phyloP scores from a whole-genome alignment of 2,329 filamentous ascomycete species.

The Ascochyta fabae region DNA sequence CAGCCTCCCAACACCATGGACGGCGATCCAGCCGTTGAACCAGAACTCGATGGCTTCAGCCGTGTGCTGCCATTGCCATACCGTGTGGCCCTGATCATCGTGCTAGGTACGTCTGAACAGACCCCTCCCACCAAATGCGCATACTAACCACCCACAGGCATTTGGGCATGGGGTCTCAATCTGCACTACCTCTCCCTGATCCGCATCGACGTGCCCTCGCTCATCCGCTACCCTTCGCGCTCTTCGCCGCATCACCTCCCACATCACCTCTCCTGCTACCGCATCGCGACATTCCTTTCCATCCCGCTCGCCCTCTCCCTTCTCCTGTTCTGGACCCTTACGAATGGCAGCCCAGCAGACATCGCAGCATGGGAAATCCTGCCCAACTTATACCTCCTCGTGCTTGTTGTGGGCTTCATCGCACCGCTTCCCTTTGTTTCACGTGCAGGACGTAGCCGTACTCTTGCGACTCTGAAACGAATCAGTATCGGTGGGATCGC shows the following conservation, averaged over 20 bases:
- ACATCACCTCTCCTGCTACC: constrained; percentile 84
- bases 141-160: constrained; percentile 60
- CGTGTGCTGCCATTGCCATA: constrained; percentile 87
- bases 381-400: constrained; percentile 80
- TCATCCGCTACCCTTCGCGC: constrained; percentile 85
- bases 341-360: constrained; percentile 70
- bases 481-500: constrained; percentile 86
- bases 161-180: constrained; percentile 95
- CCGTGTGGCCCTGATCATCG: constrained; percentile 82
- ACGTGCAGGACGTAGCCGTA: constrained; percentile 73
- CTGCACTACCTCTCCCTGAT: constrained; percentile 81
- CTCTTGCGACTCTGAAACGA: constrained; percentile 77
- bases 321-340: constrained; percentile 81
- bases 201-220: constrained; percentile 84
- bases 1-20: constrained; percentile 62
- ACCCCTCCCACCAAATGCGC: not conserved
- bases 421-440: constrained; percentile 74
- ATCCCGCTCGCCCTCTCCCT: constrained; percentile 74
- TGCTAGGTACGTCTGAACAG: constrained; percentile 68
- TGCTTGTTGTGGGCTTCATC: constrained; percentile 74
- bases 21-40: constrained; percentile 73
- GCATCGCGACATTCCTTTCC: constrained; percentile 79
- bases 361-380: constrained; percentile 84
- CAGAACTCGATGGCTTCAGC: constrained; percentile 81
- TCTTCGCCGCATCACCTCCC: constrained; percentile 71